A percentile compares a stretch with the other conserved stretches of the same genome.
Conservation (phyloP, 169 alveolate species). For the Cryptosporidium felis region DNA sequence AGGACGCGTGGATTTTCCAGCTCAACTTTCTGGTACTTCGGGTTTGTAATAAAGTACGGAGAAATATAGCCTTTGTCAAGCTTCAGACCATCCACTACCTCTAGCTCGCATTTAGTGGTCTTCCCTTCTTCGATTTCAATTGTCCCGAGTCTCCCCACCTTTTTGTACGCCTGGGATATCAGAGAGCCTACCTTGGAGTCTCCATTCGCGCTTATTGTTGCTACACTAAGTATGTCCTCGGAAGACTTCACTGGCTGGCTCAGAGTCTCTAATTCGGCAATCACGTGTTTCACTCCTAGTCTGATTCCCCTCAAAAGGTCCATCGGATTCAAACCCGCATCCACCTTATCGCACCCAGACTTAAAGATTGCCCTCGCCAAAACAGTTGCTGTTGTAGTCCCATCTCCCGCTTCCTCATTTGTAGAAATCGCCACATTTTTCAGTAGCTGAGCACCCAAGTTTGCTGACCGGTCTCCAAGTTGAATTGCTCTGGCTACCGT, state of each 20-base stretch:
- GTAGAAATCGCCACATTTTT: slow-evolving; percentile 97
- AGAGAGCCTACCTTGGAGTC: slow-evolving; percentile 95
- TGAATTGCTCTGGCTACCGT: slow-evolving; percentile 99
- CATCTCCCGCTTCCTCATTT: slow-evolving; percentile 99
- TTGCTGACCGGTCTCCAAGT: slow-evolving; percentile 90
- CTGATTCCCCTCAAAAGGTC: slow-evolving; percentile 95
- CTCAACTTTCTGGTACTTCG: slow-evolving; percentile 94
- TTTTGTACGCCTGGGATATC: slow-evolving; percentile 96
- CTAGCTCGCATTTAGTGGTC: slow-evolving; percentile 96
- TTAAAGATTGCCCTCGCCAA: slow-evolving; percentile 97
- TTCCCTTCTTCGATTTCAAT: slow-evolving; percentile 98
- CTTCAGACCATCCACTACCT: slow-evolving; percentile 98
- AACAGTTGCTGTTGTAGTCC: slow-evolving; percentile 99
- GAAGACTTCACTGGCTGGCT: slow-evolving; percentile 86
- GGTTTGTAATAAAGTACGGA: slow-evolving; percentile 97
- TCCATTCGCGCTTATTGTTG: slow-evolving; percentile 99
- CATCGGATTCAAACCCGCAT: slow-evolving; percentile 99
- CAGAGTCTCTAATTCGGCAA: slow-evolving; percentile 80
- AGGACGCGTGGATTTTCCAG: slow-evolving; percentile 95
- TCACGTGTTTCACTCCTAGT: slow-evolving; percentile 86
- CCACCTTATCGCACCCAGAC: slow-evolving; percentile 98
- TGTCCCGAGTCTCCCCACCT: slow-evolving; percentile 98
- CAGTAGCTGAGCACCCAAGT: slow-evolving; percentile 97
- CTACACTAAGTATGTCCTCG: slow-evolving; percentile 91
- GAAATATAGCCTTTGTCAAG: slow-evolving; percentile 98